phyloP scores from a whole-genome alignment of 257 asterid species.

The Salvia miltiorrhiza region DNA sequence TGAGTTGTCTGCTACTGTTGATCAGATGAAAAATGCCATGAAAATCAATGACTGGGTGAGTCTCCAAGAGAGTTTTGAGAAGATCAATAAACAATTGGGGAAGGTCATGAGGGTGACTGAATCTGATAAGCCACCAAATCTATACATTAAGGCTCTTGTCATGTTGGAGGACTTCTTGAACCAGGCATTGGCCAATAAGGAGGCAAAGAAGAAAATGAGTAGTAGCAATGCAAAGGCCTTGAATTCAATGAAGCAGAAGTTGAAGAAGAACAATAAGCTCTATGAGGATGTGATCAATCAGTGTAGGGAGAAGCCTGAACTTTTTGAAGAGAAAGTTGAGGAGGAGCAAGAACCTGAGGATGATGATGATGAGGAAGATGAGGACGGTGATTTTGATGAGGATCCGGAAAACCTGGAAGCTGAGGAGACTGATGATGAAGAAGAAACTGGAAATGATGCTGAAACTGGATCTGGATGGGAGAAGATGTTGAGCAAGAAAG shows the following conservation, averaged over 20 bases:
- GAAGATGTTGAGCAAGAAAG: conserved; percentile 83
- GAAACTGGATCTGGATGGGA: conserved; percentile 67
- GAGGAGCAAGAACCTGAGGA: conserved; percentile 62
- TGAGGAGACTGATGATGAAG: conserved; percentile 57
- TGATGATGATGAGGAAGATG: conserved; percentile 57
- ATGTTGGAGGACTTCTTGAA: conserved; percentile 81
- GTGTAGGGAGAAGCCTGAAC: conserved; percentile 83
- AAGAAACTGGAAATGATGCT: conserved; percentile 24
- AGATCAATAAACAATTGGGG: conserved; percentile 89
- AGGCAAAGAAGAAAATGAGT: conserved; percentile 98
- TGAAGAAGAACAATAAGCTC: conserved; percentile 81
- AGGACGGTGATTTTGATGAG: conserved; percentile 37
- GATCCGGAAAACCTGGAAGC: conserved; percentile 36
- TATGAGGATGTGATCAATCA: conserved; percentile 74
- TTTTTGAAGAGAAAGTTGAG: conserved; percentile 61
- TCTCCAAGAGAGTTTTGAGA: conserved; percentile 91
- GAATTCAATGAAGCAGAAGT: conserved; percentile 91
- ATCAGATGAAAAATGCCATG: conserved; percentile 94
- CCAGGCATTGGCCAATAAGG: conserved; percentile 82
- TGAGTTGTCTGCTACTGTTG: conserved; percentile 78
- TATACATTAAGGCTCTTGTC: conserved; percentile 87
- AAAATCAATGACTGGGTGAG: conserved; percentile 95
- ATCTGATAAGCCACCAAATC: conserved; percentile 63
- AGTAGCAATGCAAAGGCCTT: conserved; percentile 90
- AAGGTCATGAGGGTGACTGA: conserved; percentile 85